Evolutionary conservation across 305 asterid genomes (phyloP).

Genomic region (Solanum hybrid): DNA sequence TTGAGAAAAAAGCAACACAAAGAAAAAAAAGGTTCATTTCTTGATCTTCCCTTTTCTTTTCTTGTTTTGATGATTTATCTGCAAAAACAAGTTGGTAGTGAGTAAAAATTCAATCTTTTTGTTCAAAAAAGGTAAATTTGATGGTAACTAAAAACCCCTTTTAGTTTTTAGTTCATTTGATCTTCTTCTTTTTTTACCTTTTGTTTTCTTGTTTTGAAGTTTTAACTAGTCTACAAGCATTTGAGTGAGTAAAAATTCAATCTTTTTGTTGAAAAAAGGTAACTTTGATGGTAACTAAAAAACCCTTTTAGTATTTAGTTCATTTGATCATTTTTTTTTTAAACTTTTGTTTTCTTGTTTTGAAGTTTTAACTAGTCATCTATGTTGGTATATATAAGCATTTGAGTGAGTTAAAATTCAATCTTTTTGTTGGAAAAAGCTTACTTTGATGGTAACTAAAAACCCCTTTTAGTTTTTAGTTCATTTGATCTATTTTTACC

Average conservation of each 20-base stretch:
- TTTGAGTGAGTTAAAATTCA: slow-evolving; percentile 15
- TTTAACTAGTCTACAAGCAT: not conserved
- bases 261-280: slow-evolving; percentile 1
- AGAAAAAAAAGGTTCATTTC: not conserved
- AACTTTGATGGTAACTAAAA: not conserved
- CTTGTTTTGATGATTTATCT: not conserved
- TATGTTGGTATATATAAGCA: not conserved
- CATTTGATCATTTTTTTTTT: not conserved
- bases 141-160: not conserved
- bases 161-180: not conserved
- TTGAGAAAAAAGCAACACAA: slow-evolving; percentile 8
- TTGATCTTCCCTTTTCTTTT: not conserved
- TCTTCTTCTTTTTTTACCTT: not conserved
- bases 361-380: not conserved
- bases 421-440: not conserved
- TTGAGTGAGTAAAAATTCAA: slow-evolving; percentile 9
- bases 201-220: not conserved
- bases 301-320: not conserved
- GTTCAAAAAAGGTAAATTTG: not conserved
- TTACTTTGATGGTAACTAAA: not conserved
- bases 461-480: not conserved
- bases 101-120: slow-evolving; percentile 26
- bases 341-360: not conserved
- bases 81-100: slow-evolving; percentile 7
- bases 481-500: not conserved